Percentiles rank a stretch among this genome's conserved stretches.
These are phyloP conservation scores for Penicillium antarcticum DNA, from an alignment of 495 filamentous ascomycete species.

Conservation along the genomic window DNA sequence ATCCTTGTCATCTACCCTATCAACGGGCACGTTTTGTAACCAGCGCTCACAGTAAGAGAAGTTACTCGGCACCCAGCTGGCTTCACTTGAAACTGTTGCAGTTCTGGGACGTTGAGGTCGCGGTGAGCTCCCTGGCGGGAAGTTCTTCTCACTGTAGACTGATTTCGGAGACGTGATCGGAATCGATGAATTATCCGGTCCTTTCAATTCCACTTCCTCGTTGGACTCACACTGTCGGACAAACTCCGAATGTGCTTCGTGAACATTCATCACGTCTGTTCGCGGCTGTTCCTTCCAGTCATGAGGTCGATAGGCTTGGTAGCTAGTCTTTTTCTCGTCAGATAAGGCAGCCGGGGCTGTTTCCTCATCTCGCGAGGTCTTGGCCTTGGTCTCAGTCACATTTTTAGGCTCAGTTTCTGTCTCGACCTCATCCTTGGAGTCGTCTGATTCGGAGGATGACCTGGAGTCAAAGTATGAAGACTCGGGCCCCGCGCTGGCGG, in stretches of 20 bases:
- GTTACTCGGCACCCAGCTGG: constrained; percentile 42
- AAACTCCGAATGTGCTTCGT: constrained; percentile 38
- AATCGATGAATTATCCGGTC: background rate
- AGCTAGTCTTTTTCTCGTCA: constrained; percentile 1
- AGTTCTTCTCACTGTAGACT: background rate
- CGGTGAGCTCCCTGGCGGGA: constrained; percentile 16
- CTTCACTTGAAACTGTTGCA: constrained; percentile 40
- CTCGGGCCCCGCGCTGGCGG: constrained; percentile 26
- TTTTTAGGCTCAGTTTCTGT: background rate
- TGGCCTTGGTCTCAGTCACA: background rate
- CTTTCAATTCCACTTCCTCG: constrained; percentile 9
- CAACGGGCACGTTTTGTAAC: constrained; percentile 39
- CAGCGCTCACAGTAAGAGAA: constrained; percentile 43
- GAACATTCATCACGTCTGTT: constrained; percentile 31
- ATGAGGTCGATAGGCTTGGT: constrained; percentile 14
- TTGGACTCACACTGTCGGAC: constrained; percentile 28
- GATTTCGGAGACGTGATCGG: constrained; percentile 9
- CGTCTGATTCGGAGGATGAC: background rate
- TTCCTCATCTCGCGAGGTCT: background rate
- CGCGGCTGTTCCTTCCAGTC: constrained; percentile 4
- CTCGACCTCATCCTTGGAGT: constrained; percentile 3
- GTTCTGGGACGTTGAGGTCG: constrained; percentile 34
- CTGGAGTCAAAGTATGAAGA: constrained; percentile 33
- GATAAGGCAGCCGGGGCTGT: background rate
- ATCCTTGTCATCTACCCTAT: constrained; percentile 24